These are phyloP conservation scores for Chlamydomonas schloesseri DNA, from an alignment of 139 green algal genomes.

Conservation along the genomic window DNA sequence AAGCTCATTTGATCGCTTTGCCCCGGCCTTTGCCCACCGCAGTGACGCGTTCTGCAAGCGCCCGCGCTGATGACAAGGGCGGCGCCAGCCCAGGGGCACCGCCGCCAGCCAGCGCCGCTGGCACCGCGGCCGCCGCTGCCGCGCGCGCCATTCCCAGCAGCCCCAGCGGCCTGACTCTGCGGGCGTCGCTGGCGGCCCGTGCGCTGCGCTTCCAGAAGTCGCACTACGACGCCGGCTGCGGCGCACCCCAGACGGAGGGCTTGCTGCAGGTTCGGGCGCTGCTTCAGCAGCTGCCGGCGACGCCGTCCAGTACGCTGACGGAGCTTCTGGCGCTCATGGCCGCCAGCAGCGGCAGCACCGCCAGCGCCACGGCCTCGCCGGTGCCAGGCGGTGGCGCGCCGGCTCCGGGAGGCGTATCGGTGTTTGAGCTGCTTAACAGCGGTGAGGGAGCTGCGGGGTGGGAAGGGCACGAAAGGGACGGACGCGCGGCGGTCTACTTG, in stretches of 20 bases:
- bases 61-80: background rate
- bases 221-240: slow-evolving; percentile 15
- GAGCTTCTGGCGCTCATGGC: slow-evolving; percentile 67
- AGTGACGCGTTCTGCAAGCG: background rate
- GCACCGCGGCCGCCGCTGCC: background rate
- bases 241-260: slow-evolving; percentile 47
- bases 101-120: background rate
- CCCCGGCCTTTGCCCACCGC: background rate
- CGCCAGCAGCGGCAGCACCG: background rate
- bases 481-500: too few relatives aligned
- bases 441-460: slow-evolving; percentile 49
- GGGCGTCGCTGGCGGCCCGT: background rate
- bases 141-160: background rate
- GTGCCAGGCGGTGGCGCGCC: background rate
- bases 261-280: slow-evolving; percentile 36
- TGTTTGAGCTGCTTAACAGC: slow-evolving; percentile 94
- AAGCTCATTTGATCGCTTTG: too few relatives aligned
- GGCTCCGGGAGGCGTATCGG: slow-evolving; percentile 70
- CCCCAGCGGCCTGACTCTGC: background rate
- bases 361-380: background rate
- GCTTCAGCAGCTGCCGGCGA: slow-evolving; percentile 18
- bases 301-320: slow-evolving; percentile 3
- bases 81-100: background rate
- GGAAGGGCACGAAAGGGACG: too few relatives aligned
- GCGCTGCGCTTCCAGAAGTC: slow-evolving; percentile 44